A percentile compares a stretch with the other conserved stretches of the same genome.
phyloP scores from a whole-genome alignment of 192 early-diverging fungal genomes.

The Mortierella alpina region DNA sequence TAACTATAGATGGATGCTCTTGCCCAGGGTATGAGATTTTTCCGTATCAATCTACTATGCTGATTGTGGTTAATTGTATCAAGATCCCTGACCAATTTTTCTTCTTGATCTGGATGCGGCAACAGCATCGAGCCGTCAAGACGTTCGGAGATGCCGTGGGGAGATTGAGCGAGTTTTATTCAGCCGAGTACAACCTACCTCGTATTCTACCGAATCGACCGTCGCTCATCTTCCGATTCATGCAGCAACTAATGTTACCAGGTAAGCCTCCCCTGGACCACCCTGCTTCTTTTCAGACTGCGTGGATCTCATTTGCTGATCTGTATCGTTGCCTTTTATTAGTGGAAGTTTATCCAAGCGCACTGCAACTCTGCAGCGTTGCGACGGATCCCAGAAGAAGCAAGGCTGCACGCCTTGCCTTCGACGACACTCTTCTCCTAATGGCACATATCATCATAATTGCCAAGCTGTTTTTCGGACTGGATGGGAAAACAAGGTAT shows the following conservation, averaged over 20 bases:
- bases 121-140: too few species aligned
- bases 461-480: conserved; percentile 34
- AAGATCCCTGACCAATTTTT: too few species aligned
- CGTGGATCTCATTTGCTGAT: neutral
- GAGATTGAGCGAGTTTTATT: too few species aligned
- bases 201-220: conserved; percentile 12
- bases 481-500: conserved; percentile 39
- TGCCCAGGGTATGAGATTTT: too few species aligned
- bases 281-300: neutral
- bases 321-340: neutral
- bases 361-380: neutral
- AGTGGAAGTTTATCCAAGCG: conserved; percentile 39
- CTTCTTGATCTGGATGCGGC: too few species aligned
- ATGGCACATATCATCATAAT: conserved; percentile 14
- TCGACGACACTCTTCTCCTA: too few species aligned
- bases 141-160: too few species aligned
- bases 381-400: conserved; percentile 1
- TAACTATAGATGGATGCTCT: neutral
- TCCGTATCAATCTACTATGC: too few species aligned
- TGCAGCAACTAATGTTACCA: conserved; percentile 39
- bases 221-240: conserved; percentile 28
- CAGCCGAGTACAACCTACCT: too few species aligned
- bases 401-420: conserved; percentile 6
- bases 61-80: too few species aligned
- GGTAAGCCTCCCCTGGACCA: conserved; percentile 7